A percentile compares a stretch with the other conserved stretches of the same genome.
phyloP scores from a whole-genome alignment of 1,139 yeast genomes.

The Pichia sp. region DNA sequence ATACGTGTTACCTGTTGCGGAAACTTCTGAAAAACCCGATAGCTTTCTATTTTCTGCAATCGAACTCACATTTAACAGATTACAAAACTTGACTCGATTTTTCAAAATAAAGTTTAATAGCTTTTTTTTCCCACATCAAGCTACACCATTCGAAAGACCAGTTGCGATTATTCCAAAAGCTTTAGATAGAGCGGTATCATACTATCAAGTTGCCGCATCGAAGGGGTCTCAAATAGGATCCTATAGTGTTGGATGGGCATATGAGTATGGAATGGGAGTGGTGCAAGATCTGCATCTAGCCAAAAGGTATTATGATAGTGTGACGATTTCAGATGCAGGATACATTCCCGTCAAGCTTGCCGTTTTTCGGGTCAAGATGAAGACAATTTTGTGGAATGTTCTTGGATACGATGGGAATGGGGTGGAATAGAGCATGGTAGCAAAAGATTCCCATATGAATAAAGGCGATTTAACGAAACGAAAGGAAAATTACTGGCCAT shows the following conservation, averaged over 20 bases:
- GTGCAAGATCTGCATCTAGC: conserved; percentile 76
- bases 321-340: conserved; percentile 28
- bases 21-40: neutral
- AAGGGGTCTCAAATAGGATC: conserved; percentile 63
- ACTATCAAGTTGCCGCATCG: conserved; percentile 61
- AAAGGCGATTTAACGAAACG: conserved; percentile 4
- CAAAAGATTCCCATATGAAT: conserved; percentile 10
- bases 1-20: conserved; percentile 6
- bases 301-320: conserved; percentile 73
- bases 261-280: conserved; percentile 80
- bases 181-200: conserved; percentile 68
- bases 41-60: neutral
- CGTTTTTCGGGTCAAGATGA: conserved; percentile 40
- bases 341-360: conserved; percentile 42
- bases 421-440: conserved; percentile 10
- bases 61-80: neutral
- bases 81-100: neutral
- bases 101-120: neutral
- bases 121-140: neutral
- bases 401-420: conserved; percentile 20
- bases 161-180: conserved; percentile 54
- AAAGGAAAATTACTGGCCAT: neutral
- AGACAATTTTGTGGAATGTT: conserved; percentile 28
- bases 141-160: neutral
- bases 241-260: conserved; percentile 83